Percentiles rank a stretch among this genome's conserved stretches.
Conservation (phyloP, 2,329 filamentous ascomycete genomes). For the Hypoxylon sp. region DNA sequence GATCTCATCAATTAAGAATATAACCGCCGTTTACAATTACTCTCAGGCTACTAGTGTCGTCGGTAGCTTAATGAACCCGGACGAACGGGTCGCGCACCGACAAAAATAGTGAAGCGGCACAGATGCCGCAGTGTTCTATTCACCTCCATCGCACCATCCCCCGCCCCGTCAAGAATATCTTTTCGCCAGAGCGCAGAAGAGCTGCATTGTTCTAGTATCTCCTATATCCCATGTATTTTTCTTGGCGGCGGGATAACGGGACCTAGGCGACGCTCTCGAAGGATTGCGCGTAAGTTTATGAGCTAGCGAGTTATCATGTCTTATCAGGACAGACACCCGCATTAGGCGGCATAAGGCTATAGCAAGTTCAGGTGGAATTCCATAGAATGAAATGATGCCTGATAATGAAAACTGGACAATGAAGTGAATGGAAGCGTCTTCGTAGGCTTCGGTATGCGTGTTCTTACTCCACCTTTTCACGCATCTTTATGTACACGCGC, state of each 20-base stretch:
- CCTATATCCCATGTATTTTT: conserved; percentile 19
- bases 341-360: conserved; percentile 13
- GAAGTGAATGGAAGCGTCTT: neutral
- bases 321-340: conserved; percentile 22
- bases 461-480: too few relatives aligned
- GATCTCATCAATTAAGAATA: conserved; percentile 24
- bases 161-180: conserved; percentile 32
- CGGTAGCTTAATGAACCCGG: conserved; percentile 32
- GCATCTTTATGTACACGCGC: too few relatives aligned
- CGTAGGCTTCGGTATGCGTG: neutral
- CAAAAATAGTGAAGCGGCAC: conserved; percentile 20
- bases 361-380: conserved; percentile 13
- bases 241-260: conserved; percentile 31
- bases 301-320: conserved; percentile 1
- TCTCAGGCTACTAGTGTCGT: conserved; percentile 27
- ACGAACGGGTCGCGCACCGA: conserved; percentile 41
- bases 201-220: conserved; percentile 29
- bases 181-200: conserved; percentile 18
- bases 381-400: conserved; percentile 27
- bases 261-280: conserved; percentile 20
- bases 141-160: conserved; percentile 19
- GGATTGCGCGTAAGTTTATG: conserved; percentile 14
- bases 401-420: conserved; percentile 13
- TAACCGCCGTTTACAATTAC: conserved; percentile 29
- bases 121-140: too few relatives aligned